Conservation (phyloP, 495 filamentous ascomycete genomes). For the Pseudotulostoma volvatum region DNA sequence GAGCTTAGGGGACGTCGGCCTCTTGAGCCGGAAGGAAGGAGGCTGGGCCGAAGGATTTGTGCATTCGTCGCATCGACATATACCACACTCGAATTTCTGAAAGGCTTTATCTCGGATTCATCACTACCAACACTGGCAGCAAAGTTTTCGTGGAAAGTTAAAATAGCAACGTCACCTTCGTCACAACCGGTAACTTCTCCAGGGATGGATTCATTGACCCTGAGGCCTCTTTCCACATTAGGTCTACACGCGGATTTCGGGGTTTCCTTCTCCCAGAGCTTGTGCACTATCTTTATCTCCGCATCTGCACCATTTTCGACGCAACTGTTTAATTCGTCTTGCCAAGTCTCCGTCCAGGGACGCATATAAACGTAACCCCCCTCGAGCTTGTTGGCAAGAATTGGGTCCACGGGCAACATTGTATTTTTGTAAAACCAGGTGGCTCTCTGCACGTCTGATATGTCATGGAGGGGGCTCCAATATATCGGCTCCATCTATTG, state of each 20-base stretch:
- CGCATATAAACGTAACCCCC: conserved; percentile 71
- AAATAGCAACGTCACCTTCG: neutral
- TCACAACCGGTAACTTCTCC: neutral
- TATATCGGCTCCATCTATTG: conserved; percentile 91
- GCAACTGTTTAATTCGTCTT: conserved; percentile 79
- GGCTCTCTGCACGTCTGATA: conserved; percentile 63
- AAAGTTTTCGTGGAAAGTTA: conserved; percentile 18
- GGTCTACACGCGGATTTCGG: conserved; percentile 8
- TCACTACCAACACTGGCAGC: conserved; percentile 25
- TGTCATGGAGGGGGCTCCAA: conserved; percentile 90
- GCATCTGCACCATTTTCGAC: conserved; percentile 79
- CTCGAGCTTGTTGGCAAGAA: conserved; percentile 86
- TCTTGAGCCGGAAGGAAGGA: conserved; percentile 67
- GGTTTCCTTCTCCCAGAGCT: conserved; percentile 52
- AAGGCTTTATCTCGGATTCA: conserved; percentile 28
- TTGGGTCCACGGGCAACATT: conserved; percentile 74
- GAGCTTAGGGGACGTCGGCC: conserved; percentile 60
- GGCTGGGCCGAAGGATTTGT: conserved; percentile 61
- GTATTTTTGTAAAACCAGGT: conserved; percentile 97
- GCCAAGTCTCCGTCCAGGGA: conserved; percentile 87
- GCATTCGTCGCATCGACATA: conserved; percentile 62
- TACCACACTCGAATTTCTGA: conserved; percentile 58
- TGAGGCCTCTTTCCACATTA: conserved; percentile 4
- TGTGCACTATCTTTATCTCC: conserved; percentile 76
- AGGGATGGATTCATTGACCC: conserved; percentile 1